Evolutionary conservation across 768 basidiomycete genomes (phyloP).

Genomic region (Omphalotus guepiniiformis): DNA sequence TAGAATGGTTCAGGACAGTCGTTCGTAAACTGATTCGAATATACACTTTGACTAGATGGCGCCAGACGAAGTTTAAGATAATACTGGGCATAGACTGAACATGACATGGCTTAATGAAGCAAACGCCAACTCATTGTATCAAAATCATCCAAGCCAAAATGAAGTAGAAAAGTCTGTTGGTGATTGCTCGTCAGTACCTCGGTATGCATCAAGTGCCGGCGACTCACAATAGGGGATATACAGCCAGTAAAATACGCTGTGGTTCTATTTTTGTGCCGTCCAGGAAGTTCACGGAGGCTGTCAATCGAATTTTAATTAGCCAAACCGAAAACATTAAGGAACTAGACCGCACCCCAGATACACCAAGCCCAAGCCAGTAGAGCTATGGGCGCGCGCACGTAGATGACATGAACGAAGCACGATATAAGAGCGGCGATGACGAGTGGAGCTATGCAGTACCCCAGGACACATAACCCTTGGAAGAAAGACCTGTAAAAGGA

Average conservation of each 20-base stretch:
- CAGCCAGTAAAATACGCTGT: conserved; percentile 85
- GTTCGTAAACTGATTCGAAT: too few species aligned
- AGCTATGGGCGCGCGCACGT: conserved; percentile 82
- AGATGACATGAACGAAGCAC: conserved; percentile 81
- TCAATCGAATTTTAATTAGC: conserved; percentile 4
- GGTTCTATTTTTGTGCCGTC: conserved; percentile 93
- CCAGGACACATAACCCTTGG: conserved; percentile 91
- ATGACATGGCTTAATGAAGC: not conserved
- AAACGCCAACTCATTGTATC: conserved; percentile 72
- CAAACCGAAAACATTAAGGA: not conserved
- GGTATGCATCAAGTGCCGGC: conserved; percentile 5
- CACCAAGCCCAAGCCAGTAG: conserved; percentile 92
- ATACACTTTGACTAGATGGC: too few species aligned
- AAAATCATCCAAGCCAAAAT: conserved; percentile 96
- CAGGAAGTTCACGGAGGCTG: conserved; percentile 92
- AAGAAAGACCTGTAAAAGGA: conserved; percentile 75
- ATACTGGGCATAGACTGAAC: not conserved
- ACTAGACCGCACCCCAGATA: conserved; percentile 78
- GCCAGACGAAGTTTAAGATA: too few species aligned
- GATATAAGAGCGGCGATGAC: conserved; percentile 86
- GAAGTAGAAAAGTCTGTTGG: conserved; percentile 80
- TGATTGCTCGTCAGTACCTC: conserved; percentile 3
- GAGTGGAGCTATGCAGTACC: conserved; percentile 93
- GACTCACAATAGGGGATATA: conserved; percentile 90
- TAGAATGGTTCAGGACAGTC: too few species aligned